Evolutionary conservation across 306 rosid species (phyloP).

Genomic region (Trifolium dubium): DNA sequence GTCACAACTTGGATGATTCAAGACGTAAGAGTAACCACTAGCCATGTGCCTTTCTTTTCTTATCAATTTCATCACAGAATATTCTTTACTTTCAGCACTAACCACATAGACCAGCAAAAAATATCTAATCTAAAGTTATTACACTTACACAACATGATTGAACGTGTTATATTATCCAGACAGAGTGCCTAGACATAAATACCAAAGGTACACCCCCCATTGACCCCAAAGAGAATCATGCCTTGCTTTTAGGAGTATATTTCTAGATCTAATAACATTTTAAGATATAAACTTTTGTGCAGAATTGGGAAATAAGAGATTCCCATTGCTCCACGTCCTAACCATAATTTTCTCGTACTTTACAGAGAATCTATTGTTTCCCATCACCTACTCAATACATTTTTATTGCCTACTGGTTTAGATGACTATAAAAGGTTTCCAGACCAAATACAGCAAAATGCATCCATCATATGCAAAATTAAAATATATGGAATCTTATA

Average conservation of each 20-base stretch:
- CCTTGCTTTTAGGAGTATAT: slow-evolving; percentile 30
- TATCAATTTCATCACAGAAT: slow-evolving; percentile 17
- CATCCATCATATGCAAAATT: neutral
- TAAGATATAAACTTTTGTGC: neutral
- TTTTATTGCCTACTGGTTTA: neutral
- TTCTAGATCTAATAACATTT: neutral
- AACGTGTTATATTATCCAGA: slow-evolving; percentile 30
- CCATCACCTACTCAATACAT: slow-evolving; percentile 4
- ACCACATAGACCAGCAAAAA: slow-evolving; percentile 2
- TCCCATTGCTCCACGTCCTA: slow-evolving; percentile 18
- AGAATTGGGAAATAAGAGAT: slow-evolving; percentile 1
- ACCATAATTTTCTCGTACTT: neutral
- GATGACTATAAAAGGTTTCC: neutral
- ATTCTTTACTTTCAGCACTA: slow-evolving; percentile 36
- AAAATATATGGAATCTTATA: slow-evolving; percentile 9
- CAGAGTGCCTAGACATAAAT: slow-evolving; percentile 26
- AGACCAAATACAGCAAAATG: slow-evolving; percentile 8
- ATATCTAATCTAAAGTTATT: slow-evolving; percentile 18
- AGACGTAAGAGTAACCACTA: slow-evolving; percentile 5
- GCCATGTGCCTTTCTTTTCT: slow-evolving; percentile 9
- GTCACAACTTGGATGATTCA: slow-evolving; percentile 20
- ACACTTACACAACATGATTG: slow-evolving; percentile 23
- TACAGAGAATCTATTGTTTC: slow-evolving; percentile 1
- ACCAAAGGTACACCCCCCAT: neutral
- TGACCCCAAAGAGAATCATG: slow-evolving; percentile 19